Conservation (phyloP, 1,139 yeast genomes). For the Suhomyces bokatorum region DNA sequence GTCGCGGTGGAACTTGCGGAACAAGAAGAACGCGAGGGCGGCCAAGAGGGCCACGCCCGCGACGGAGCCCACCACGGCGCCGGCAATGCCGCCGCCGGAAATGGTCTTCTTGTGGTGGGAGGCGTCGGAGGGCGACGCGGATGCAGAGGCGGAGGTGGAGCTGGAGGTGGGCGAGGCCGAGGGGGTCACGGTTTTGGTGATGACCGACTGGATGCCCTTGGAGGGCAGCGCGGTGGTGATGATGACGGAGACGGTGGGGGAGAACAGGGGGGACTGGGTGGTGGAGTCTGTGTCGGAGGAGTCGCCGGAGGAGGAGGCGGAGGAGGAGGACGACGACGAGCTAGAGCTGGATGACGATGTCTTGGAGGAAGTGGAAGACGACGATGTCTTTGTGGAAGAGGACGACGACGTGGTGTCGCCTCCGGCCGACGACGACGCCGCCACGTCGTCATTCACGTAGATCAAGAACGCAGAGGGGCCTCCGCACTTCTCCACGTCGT, state of each 20-base stretch:
- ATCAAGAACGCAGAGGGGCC: constrained; percentile 55
- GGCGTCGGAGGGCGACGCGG: constrained; percentile 9
- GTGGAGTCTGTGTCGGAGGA: constrained; percentile 10
- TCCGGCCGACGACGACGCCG: constrained; percentile 1
- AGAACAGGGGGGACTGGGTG: constrained; percentile 14
- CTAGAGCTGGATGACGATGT: neutral
- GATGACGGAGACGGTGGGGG: constrained; percentile 13
- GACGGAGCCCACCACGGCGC: constrained; percentile 65
- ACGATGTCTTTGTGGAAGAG: no score
- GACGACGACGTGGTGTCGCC: constrained; percentile 11
- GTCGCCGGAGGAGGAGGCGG: neutral
- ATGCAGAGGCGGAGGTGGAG: constrained; percentile 6
- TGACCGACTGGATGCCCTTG: constrained; percentile 14
- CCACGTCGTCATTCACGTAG: constrained; percentile 38
- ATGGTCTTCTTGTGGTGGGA: constrained; percentile 24
- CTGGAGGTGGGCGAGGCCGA: constrained; percentile 8
- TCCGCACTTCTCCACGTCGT: constrained; percentile 60
- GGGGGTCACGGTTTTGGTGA: constrained; percentile 18
- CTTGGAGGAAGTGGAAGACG: constrained; percentile 12
- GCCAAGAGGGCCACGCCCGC: constrained; percentile 42
- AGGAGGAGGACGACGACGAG: constrained; percentile 4
- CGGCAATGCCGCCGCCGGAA: constrained; percentile 71
- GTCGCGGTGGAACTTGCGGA: constrained; percentile 35
- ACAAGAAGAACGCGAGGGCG: constrained; percentile 41
- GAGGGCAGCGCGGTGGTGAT: constrained; percentile 14